Evolutionary conservation across 2,329 filamentous ascomycete genomes (phyloP).

Genomic region (Sclerotinia subarctica): DNA sequence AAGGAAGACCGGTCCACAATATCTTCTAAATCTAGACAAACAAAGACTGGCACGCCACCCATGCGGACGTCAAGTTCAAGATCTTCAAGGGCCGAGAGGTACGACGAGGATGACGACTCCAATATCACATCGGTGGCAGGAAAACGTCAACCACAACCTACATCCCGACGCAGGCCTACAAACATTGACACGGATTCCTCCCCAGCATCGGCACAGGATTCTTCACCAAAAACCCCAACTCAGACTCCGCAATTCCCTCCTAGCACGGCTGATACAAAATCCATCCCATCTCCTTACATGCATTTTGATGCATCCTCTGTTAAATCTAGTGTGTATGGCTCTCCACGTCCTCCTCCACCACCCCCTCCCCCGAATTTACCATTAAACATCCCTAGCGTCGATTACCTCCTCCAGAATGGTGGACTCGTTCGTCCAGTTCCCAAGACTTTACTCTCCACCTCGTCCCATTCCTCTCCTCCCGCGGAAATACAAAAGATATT

Average conservation of each 20-base stretch:
- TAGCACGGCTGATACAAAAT: slow-evolving; percentile 31
- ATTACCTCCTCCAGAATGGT: slow-evolving; percentile 88
- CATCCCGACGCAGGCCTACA: slow-evolving; percentile 36
- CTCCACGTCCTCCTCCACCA: slow-evolving; percentile 63
- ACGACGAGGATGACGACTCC: slow-evolving; percentile 40
- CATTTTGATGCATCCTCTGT: slow-evolving; percentile 40
- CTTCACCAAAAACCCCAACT: slow-evolving; percentile 60
- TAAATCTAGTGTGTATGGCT: slow-evolving; percentile 34
- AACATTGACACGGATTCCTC: slow-evolving; percentile 41
- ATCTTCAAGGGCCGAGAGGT: slow-evolving; percentile 27
- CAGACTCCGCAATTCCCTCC: slow-evolving; percentile 49
- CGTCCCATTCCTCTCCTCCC: slow-evolving; percentile 39
- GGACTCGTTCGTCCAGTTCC: slow-evolving; percentile 71
- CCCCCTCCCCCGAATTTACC: slow-evolving; percentile 58
- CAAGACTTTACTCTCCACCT: slow-evolving; percentile 63
- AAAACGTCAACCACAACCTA: slow-evolving; percentile 43
- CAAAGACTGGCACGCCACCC: slow-evolving; percentile 54
- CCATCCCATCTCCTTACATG: slow-evolving; percentile 37
- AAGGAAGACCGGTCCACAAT: slow-evolving; percentile 51
- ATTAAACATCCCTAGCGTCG: slow-evolving; percentile 74
- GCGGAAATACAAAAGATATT: slow-evolving; percentile 73
- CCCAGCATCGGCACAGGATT: slow-evolving; percentile 49
- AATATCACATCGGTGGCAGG: slow-evolving; percentile 43
- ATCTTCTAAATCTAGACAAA: slow-evolving; percentile 53
- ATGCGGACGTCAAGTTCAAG: slow-evolving; percentile 41